Evolutionary conservation across 768 basidiomycete genomes (phyloP).

Genomic region (Exidia glandulosa): DNA sequence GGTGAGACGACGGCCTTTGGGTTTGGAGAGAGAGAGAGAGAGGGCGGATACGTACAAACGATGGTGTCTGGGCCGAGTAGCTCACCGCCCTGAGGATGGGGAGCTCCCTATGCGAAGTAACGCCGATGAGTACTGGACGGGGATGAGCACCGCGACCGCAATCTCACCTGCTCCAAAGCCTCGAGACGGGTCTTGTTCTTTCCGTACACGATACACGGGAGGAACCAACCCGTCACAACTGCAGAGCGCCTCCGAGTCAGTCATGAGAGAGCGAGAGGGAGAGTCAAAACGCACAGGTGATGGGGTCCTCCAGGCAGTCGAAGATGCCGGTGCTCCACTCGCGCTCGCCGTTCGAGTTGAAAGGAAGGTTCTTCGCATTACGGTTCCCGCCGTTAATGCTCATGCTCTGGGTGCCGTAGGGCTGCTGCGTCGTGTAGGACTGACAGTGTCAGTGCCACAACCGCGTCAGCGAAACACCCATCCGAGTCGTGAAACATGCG

Average conservation of each 20-base stretch:
- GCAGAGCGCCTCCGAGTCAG: background rate
- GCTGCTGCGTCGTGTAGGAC: constrained; percentile 1
- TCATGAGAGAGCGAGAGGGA: background rate
- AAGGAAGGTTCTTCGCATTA: constrained; percentile 17
- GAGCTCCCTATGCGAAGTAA: constrained; percentile 16
- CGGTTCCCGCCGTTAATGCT: constrained; percentile 10
- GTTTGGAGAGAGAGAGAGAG: constrained; percentile 5
- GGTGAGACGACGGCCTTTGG: background rate
- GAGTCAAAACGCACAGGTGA: constrained; percentile 14
- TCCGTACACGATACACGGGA: constrained; percentile 32
- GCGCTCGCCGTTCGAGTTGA: constrained; percentile 20
- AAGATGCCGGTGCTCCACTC: constrained; percentile 19
- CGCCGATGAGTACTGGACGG: background rate
- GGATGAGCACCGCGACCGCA: background rate
- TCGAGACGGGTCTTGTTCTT: constrained; percentile 31
- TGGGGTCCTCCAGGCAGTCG: constrained; percentile 13
- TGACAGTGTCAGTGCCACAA: background rate
- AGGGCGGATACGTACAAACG: constrained; percentile 22
- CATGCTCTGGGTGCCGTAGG: constrained; percentile 5
- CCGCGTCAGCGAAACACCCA: too few species aligned
- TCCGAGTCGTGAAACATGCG: too few species aligned
- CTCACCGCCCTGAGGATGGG: constrained; percentile 28
- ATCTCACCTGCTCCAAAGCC: constrained; percentile 17
- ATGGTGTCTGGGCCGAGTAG: constrained; percentile 26
- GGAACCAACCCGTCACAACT: constrained; percentile 29